These are phyloP conservation scores for Sporobolomyces pararoseus DNA, from an alignment of 768 basidiomycete species.

Conservation along the genomic window DNA sequence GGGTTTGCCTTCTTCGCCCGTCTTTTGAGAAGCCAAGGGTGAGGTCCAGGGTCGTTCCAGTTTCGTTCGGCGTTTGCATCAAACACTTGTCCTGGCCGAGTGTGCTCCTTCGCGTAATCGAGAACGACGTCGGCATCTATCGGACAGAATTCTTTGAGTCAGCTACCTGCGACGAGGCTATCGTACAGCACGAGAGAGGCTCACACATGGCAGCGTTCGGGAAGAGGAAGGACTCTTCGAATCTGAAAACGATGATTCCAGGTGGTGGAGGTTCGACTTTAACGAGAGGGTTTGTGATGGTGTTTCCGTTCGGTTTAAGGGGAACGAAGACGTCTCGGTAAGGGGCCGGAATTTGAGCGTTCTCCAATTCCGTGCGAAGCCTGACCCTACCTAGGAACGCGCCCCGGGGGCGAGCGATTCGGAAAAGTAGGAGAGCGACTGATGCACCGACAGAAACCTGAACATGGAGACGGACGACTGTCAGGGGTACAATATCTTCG, in stretches of 20 bases:
- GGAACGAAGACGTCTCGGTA: conserved; percentile 84
- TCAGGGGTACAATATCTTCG: too few species aligned
- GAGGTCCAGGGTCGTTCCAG: conserved; percentile 62
- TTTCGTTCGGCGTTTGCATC: conserved; percentile 64
- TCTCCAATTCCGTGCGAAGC: conserved; percentile 51
- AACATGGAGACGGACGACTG: background rate
- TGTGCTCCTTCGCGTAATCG: conserved; percentile 72
- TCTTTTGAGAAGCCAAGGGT: background rate
- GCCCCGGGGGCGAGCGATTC: conserved; percentile 81
- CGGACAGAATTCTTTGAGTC: background rate
- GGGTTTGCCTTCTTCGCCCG: background rate
- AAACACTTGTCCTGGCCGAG: conserved; percentile 59
- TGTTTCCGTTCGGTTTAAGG: conserved; percentile 52
- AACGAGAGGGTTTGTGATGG: conserved; percentile 64
- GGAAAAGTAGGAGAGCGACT: conserved; percentile 70
- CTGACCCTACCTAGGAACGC: conserved; percentile 83
- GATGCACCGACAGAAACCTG: conserved; percentile 67
- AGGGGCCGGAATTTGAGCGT: background rate
- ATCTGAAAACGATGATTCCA: conserved; percentile 82
- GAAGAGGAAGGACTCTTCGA: conserved; percentile 52
- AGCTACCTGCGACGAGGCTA: background rate
- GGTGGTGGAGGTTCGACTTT: conserved; percentile 73
- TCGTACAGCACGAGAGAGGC: background rate
- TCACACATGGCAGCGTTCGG: conserved; percentile 49
- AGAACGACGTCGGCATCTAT: conserved; percentile 66